A percentile compares a stretch with the other conserved stretches of the same genome.
Conservation (phyloP, 2,329 filamentous ascomycete species). For the Acarospora socialis region DNA sequence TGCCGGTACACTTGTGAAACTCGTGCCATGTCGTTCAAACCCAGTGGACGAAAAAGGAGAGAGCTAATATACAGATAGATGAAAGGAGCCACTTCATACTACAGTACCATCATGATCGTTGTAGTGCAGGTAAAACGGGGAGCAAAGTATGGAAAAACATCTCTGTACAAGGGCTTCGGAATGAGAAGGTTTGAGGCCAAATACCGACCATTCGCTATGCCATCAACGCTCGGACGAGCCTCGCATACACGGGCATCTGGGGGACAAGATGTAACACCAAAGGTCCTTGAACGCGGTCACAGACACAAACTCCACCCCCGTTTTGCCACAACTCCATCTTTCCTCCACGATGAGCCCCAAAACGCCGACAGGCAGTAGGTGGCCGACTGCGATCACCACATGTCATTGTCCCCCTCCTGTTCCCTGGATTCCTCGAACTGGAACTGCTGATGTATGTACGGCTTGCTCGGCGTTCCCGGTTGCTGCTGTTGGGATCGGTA, state of each 20-base stretch:
- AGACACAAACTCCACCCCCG: neutral
- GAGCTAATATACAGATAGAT: too few relatives aligned
- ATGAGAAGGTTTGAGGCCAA: too few relatives aligned
- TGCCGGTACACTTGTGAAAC: too few relatives aligned
- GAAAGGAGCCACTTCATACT: too few relatives aligned
- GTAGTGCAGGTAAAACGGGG: too few relatives aligned
- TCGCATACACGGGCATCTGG: neutral
- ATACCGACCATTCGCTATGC: constrained; percentile 1
- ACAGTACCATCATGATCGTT: too few relatives aligned
- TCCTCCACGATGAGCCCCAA: neutral
- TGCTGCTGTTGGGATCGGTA: constrained; percentile 19
- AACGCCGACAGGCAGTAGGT: neutral
- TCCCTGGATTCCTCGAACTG: constrained; percentile 28
- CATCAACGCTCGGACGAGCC: too few relatives aligned
- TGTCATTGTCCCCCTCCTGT: constrained; percentile 32
- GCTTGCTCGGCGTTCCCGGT: constrained; percentile 8
- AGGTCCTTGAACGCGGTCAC: too few relatives aligned
- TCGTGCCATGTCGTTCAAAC: too few relatives aligned
- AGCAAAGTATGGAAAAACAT: too few relatives aligned
- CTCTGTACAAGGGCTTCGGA: too few relatives aligned
- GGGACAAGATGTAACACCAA: neutral
- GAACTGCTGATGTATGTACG: constrained; percentile 24
- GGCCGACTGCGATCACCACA: constrained; percentile 29
- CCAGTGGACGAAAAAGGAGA: too few relatives aligned
- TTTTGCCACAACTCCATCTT: neutral